Evolutionary conservation across 2,329 filamentous ascomycete species (phyloP).

Genomic region (Sclerotinia spermophila): DNA sequence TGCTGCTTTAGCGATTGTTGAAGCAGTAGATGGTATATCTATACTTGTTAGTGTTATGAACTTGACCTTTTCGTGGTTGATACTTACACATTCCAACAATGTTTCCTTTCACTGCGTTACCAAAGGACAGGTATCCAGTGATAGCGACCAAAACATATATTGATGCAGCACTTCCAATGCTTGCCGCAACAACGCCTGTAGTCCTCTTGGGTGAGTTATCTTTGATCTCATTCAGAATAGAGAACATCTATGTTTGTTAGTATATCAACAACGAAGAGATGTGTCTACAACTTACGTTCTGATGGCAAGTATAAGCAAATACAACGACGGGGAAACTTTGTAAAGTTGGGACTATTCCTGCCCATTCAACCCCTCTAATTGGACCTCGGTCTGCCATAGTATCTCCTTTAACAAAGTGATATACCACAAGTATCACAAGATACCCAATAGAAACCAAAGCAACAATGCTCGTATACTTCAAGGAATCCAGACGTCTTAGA

Average conservation of each 20-base stretch:
- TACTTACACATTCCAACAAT: constrained; percentile 86
- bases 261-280: neutral
- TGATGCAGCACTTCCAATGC: constrained; percentile 81
- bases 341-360: constrained; percentile 71
- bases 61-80: constrained; percentile 6
- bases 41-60: constrained; percentile 10
- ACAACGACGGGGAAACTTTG: constrained; percentile 92
- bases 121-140: constrained; percentile 94
- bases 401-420: constrained; percentile 80
- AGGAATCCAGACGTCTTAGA: constrained; percentile 81
- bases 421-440: constrained; percentile 86
- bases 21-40: constrained; percentile 71
- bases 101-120: constrained; percentile 83
- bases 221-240: constrained; percentile 90
- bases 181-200: constrained; percentile 72
- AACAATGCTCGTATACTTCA: constrained; percentile 94
- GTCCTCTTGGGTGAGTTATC: constrained; percentile 72
- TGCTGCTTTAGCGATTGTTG: constrained; percentile 89
- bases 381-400: constrained; percentile 68
- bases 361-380: constrained; percentile 74
- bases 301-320: constrained; percentile 99
- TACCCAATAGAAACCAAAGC: constrained; percentile 93
- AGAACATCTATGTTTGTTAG: constrained; percentile 76
- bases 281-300: constrained; percentile 63
- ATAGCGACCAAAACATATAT: constrained; percentile 91